A percentile compares a stretch with the other conserved stretches of the same genome.
These are phyloP conservation scores for Cladosporium sp. DNA, from an alignment of 2,329 filamentous ascomycete species.

Conservation along the genomic window DNA sequence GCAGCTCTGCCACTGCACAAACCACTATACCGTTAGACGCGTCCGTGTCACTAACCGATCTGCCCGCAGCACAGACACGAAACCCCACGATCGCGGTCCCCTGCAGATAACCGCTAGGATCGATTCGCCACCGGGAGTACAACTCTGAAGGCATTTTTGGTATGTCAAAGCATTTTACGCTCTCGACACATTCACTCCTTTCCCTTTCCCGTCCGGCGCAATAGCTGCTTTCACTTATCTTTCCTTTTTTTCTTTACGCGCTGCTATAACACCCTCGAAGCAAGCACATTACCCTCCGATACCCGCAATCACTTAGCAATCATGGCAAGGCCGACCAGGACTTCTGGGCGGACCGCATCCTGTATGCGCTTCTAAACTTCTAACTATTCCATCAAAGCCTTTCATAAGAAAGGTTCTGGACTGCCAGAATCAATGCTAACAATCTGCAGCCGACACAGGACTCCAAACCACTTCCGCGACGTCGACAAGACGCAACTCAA, in stretches of 20 bases:
- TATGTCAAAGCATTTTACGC: background rate
- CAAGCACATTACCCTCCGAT: background rate
- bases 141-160: too few species aligned
- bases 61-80: background rate
- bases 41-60: constrained; percentile 11
- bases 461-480: background rate
- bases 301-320: background rate
- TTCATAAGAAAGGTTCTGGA: background rate
- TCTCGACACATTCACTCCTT: background rate
- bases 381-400: too few species aligned
- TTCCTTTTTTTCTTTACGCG: background rate
- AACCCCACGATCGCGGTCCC: constrained; percentile 12
- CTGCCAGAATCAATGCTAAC: background rate
- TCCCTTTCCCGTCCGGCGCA: background rate
- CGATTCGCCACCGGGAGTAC: constrained; percentile 7
- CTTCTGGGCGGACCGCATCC: background rate
- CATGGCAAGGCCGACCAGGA: constrained; percentile 7
- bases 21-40: constrained; percentile 1
- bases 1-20: too few species aligned
- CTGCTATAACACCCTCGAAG: background rate
- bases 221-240: background rate
- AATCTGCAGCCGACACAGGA: background rate
- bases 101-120: constrained; percentile 9
- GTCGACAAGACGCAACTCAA: constrained; percentile 5
- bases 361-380: background rate